Evolutionary conservation across 2,329 filamentous ascomycete genomes (phyloP).

Genomic region (Amesomyces nigricolor): DNA sequence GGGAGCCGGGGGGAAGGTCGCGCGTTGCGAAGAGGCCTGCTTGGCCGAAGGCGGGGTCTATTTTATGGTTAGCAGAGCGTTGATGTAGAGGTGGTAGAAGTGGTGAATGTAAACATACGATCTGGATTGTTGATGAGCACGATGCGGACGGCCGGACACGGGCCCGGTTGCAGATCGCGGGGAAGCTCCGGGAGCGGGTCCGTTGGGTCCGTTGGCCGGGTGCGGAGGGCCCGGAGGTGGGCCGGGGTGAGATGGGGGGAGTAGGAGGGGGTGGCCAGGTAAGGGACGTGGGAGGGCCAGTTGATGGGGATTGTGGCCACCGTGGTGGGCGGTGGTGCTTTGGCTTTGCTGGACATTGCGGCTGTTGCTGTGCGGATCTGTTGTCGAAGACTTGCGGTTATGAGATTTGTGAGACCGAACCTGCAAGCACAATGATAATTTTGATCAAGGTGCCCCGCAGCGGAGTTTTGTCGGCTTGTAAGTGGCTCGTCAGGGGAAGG

Average conservation of each 20-base stretch:
- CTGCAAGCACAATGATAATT: too few relatives aligned
- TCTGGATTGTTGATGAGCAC: conserved; percentile 42
- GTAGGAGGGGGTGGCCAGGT: conserved; percentile 47
- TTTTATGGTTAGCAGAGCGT: too few relatives aligned
- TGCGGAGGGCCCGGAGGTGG: conserved; percentile 39
- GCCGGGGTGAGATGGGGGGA: conserved; percentile 39
- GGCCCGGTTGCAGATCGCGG: conserved; percentile 35
- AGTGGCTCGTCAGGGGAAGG: too few relatives aligned
- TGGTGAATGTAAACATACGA: conserved; percentile 26
- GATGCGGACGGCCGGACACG: conserved; percentile 49
- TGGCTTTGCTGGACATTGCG: neutral
- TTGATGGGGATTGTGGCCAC: conserved; percentile 41
- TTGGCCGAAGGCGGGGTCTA: conserved; percentile 53
- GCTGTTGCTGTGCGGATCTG: neutral
- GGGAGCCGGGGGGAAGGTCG: conserved; percentile 46
- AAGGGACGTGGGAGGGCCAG: conserved; percentile 51
- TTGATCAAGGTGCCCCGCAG: too few relatives aligned
- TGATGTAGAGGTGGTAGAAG: too few relatives aligned
- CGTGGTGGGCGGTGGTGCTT: neutral
- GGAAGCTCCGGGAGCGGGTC: conserved; percentile 31
- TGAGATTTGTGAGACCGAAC: too few relatives aligned
- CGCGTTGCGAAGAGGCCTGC: conserved; percentile 54
- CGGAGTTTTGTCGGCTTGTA: too few relatives aligned
- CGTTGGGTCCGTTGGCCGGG: conserved; percentile 22
- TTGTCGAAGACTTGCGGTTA: too few relatives aligned